Evolutionary conservation across 2,329 filamentous ascomycete genomes (phyloP).

Genomic region (Pseudogymnoascus sp.): DNA sequence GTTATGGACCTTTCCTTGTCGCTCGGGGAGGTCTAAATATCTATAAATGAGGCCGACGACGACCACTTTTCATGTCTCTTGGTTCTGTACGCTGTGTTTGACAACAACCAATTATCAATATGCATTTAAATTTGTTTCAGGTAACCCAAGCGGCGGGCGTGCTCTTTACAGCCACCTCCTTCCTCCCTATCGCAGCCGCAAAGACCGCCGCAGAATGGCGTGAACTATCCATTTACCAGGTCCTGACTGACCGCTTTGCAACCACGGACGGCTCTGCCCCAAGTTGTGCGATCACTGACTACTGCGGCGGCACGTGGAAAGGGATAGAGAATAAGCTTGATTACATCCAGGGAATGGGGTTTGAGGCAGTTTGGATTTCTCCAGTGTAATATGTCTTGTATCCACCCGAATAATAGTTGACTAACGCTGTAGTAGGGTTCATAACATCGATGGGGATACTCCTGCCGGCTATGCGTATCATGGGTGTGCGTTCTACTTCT

Average conservation of each 20-base stretch:
- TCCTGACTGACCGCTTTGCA: constrained; percentile 37
- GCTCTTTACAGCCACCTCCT: background rate
- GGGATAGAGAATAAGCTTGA: constrained; percentile 40
- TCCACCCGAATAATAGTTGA: constrained; percentile 19
- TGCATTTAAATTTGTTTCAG: background rate
- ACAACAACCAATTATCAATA: background rate
- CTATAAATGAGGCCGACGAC: background rate
- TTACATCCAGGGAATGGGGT: constrained; percentile 43
- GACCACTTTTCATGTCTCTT: background rate
- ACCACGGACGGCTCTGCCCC: constrained; percentile 28
- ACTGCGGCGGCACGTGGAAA: constrained; percentile 44
- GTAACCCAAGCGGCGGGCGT: background rate
- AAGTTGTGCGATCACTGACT: constrained; percentile 29
- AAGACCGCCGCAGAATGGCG: constrained; percentile 27
- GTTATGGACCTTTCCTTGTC: background rate
- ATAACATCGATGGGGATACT: constrained; percentile 25
- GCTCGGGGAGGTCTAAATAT: background rate
- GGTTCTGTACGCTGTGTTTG: background rate
- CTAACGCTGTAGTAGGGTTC: constrained; percentile 34
- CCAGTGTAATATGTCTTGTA: constrained; percentile 33
- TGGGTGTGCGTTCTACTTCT: constrained; percentile 30
- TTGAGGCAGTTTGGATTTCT: constrained; percentile 34
- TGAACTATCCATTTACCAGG: constrained; percentile 34
- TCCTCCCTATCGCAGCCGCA: background rate
- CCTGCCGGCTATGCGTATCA: constrained; percentile 40